phyloP scores from a whole-genome alignment of 352 stramenopile genomes.

The Halophytophthora batemanensis region DNA sequence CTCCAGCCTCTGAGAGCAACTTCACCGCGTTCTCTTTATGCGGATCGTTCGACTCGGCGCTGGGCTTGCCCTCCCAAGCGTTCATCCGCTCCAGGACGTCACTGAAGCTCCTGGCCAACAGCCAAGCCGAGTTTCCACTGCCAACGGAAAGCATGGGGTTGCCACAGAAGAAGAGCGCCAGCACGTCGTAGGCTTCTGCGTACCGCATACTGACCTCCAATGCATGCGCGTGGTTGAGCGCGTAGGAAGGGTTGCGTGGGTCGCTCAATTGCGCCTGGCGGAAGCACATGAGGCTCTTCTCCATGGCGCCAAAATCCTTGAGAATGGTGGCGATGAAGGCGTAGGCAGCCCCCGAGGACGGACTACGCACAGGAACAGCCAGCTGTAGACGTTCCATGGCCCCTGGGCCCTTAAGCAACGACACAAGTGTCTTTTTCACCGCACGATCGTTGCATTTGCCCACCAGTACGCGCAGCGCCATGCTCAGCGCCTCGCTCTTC shows the following conservation, averaged over 20 bases:
- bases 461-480: slow-evolving; percentile 62
- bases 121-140: slow-evolving; percentile 2
- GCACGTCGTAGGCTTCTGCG: slow-evolving; percentile 34
- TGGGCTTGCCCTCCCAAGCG: slow-evolving; percentile 12
- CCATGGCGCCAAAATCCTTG: slow-evolving; percentile 63
- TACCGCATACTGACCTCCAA: slow-evolving; percentile 48
- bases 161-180: slow-evolving; percentile 36
- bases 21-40: background rate
- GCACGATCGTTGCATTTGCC: slow-evolving; percentile 41
- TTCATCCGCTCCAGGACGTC: slow-evolving; percentile 22
- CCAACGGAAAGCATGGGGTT: slow-evolving; percentile 39
- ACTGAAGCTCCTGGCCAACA: slow-evolving; percentile 31
- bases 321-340: slow-evolving; percentile 74
- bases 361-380: slow-evolving; percentile 30
- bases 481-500: slow-evolving; percentile 60
- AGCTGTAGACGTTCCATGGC: slow-evolving; percentile 41
- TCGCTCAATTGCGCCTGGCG: slow-evolving; percentile 37
- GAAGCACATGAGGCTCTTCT: slow-evolving; percentile 55
- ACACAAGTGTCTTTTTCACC: slow-evolving; percentile 53
- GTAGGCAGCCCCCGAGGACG: slow-evolving; percentile 57
- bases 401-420: slow-evolving; percentile 29
- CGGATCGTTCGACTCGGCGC: background rate
- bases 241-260: slow-evolving; percentile 51
- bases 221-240: slow-evolving; percentile 61
- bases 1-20: background rate